Evolutionary conservation across 805 yeast species (phyloP).

Genomic region (Yamadazyma endophytica): DNA sequence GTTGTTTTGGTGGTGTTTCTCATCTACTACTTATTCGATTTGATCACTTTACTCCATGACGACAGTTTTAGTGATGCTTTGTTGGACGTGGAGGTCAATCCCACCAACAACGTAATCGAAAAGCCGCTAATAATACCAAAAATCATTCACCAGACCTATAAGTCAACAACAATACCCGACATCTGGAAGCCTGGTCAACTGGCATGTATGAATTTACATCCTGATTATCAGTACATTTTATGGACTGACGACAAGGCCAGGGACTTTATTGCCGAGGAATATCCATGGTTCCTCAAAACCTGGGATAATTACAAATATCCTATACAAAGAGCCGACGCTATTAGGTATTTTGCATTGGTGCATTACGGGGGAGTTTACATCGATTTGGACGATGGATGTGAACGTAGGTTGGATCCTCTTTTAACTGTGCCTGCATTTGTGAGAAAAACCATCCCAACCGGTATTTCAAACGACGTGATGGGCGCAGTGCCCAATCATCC

Average conservation of each 20-base stretch:
- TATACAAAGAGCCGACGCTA: conserved; percentile 87
- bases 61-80: conserved; percentile 65
- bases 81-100: conserved; percentile 58
- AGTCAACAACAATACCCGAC: conserved; percentile 72
- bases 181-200: conserved; percentile 77
- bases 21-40: conserved; percentile 64
- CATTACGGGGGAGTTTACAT: conserved; percentile 89
- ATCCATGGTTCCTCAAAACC: conserved; percentile 80
- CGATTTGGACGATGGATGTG: conserved; percentile 88
- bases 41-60: conserved; percentile 70
- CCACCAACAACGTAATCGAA: conserved; percentile 38
- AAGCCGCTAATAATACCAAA: conserved; percentile 70
- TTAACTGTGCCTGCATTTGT: conserved; percentile 81
- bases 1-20: conserved; percentile 48
- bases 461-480: conserved; percentile 91
- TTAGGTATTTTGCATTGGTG: conserved; percentile 76
- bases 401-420: conserved; percentile 72
- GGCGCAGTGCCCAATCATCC: conserved; percentile 86
- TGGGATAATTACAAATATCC: conserved; percentile 77
- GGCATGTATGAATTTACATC: conserved; percentile 72
- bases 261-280: conserved; percentile 71
- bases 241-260: conserved; percentile 90
- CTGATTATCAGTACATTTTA: conserved; percentile 80
- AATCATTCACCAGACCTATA: conserved; percentile 91
- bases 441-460: conserved; percentile 84